Evolutionary conservation across 306 rosid genomes (phyloP), one percentile per base, ranked within the genome.

Genomic region (Morella rubra): DNA sequence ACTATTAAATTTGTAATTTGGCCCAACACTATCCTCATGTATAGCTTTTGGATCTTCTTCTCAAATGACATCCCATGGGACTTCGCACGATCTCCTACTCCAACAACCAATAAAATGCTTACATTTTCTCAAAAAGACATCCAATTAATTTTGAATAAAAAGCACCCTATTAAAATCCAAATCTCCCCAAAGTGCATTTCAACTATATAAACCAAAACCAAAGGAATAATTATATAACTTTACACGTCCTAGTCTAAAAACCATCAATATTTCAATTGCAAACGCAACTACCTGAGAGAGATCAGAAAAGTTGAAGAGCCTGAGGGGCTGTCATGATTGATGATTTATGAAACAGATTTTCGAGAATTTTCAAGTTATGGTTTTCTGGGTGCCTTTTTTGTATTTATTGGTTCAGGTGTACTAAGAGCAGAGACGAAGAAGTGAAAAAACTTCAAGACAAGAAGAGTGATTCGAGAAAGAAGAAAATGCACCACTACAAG

Each of bases 31-130:
- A 24, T 24, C 27, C 27, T 24, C 27, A 24, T 24, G 27, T 24
- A 24, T 24, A 24, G 27, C 27, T 24, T 24, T 65, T 91, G 97
- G 42, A 93, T 89, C 89, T 88, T 93, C 89, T 91, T 93, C 86
- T 91, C 97, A 80, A 93, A 75, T 67, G 98, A 89, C 91, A 88
- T 80, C 6, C 86, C 87, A 76, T 67, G 80, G 19, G 87, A 83
- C 77, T 86, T 84, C 16, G 75, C 80, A 70, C 73, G 84, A 44
- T 87, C 93, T 44, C 86, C 91, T 87, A 80, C 41, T 47, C 79
- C 80, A 76, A 70, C 45, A 50, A 78, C 51, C 69, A 79, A 40
- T 44, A 66, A 82, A 58, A 51, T n/a, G 78, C 66, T 24, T 2
- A 77, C 37, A 19, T 11, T 40, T 42, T 56, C 58, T 22, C n/a